Base-by-base conservation (phyloP, 1,284 basidiomycete genomes). In the Cryptococcus neoformans region DNA sequence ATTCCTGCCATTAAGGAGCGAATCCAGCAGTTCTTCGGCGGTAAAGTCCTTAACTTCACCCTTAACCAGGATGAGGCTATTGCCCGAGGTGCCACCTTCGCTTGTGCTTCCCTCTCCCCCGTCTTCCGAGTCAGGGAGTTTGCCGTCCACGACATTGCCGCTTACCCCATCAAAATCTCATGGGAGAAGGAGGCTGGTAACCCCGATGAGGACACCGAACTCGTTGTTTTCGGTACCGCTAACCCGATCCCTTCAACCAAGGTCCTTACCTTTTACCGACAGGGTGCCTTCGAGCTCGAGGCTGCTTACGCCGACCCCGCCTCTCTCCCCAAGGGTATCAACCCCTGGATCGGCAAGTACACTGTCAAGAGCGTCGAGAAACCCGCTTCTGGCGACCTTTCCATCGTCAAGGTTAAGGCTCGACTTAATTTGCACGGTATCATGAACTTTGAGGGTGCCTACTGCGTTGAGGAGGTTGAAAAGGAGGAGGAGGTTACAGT, bases 101-200 rank as follows among this genome's bases (percentile, higher is more conserved):
- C 91, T 44, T 95, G 92, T 74, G 92, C 93, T 41, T 91, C 90
- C 81, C 87, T 94, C 63, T 94, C 92, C 39, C 93, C 93, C 68
- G 87, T 93, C 59, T 96, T 96, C 89, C 89, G 90, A 66, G 92
- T 96, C 53, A 87, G 92, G 66, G 92, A 96, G 62, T 96, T 96
- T 81, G 81, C 85, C 72, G 82, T 92, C 61, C 84, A 85, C 75
- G 92, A 97, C 76, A 86, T 90, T 76, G 83, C 85, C 56, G 81
- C 85, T 50, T 95, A 90, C 81, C 84, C 90, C 34, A 86, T 96
- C 83, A 91, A 88, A 77, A 86, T 93, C 57, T 83, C 84, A 57
- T 96, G 93, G 93, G 84, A 87, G 46, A 81, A 83, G 44, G 81
- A 84, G 55, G 82, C 85, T 49, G 80, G 84, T 6, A 90, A 90